Conservation (phyloP, 2,329 filamentous ascomycete species). For the Scortechinia acanthostroma region DNA sequence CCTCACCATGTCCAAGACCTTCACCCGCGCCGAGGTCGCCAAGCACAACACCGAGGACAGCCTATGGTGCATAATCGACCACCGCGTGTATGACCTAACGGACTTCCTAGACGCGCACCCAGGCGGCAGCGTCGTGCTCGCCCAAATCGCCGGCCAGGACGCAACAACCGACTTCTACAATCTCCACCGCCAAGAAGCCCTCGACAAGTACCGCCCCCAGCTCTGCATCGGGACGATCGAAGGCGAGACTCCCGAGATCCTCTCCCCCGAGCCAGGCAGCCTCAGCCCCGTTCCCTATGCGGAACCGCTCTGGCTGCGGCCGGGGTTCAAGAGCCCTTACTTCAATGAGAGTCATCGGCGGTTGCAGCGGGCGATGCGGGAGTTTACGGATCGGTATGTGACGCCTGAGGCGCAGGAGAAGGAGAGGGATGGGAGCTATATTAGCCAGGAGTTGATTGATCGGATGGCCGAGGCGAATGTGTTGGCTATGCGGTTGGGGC, state of each 20-base stretch:
- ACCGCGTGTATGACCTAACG: constrained; percentile 78
- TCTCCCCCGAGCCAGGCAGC: constrained; percentile 63
- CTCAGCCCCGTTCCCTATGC: constrained; percentile 75
- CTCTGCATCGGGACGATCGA: constrained; percentile 71
- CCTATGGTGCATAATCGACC: constrained; percentile 79
- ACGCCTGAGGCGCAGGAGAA: constrained; percentile 70
- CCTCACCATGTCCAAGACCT: not conserved
- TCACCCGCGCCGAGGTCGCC: constrained; percentile 58
- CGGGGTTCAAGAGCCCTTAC: constrained; percentile 72
- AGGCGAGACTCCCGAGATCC: constrained; percentile 69
- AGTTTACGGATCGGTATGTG: constrained; percentile 68
- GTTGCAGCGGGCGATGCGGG: constrained; percentile 62
- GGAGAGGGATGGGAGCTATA: constrained; percentile 67
- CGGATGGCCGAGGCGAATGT: constrained; percentile 70
- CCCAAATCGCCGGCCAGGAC: constrained; percentile 74
- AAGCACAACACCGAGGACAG: constrained; percentile 71
- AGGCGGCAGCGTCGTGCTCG: constrained; percentile 72
- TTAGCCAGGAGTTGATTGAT: constrained; percentile 68
- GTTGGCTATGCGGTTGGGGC: constrained; percentile 76
- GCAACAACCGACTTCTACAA: constrained; percentile 84
- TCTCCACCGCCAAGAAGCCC: constrained; percentile 83
- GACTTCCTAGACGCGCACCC: constrained; percentile 83
- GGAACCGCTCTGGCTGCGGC: constrained; percentile 76
- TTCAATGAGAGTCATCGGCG: constrained; percentile 69
- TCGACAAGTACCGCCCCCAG: constrained; percentile 64